Conservation (phyloP, 176 grass and related monocot species). For the Triticum aestivum region DNA sequence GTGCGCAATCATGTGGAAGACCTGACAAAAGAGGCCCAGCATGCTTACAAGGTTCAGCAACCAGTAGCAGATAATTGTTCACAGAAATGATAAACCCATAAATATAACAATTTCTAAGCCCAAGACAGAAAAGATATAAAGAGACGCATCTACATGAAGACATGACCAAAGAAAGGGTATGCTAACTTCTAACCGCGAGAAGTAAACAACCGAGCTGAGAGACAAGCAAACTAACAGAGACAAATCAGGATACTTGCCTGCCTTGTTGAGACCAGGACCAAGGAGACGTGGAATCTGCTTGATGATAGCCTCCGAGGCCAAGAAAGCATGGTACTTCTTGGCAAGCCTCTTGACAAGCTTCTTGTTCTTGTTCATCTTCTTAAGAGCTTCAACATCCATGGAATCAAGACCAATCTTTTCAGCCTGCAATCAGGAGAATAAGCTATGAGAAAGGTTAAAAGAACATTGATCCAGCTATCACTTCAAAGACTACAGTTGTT, state of each 20-base stretch:
- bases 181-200: not conserved
- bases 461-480: not conserved
- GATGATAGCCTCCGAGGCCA: conserved; percentile 80
- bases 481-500: not conserved
- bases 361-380: conserved; percentile 96
- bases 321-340: conserved; percentile 91
- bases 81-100: not conserved
- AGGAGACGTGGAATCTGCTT: conserved; percentile 93
- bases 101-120: not conserved
- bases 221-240: not conserved
- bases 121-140: not conserved
- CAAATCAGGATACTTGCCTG: conserved; percentile 41
- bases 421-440: conserved; percentile 41
- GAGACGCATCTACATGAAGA: not conserved
- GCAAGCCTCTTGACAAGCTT: conserved; percentile 84
- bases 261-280: conserved; percentile 86
- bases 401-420: conserved; percentile 79
- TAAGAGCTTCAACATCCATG: conserved; percentile 84
- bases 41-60: not conserved
- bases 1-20: not conserved
- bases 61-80: no score
- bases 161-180: not conserved
- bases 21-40: not conserved
- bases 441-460: not conserved
- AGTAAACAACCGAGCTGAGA: not conserved